Conservation (phyloP, 495 filamentous ascomycete species). For the Penicillium arizonense region DNA sequence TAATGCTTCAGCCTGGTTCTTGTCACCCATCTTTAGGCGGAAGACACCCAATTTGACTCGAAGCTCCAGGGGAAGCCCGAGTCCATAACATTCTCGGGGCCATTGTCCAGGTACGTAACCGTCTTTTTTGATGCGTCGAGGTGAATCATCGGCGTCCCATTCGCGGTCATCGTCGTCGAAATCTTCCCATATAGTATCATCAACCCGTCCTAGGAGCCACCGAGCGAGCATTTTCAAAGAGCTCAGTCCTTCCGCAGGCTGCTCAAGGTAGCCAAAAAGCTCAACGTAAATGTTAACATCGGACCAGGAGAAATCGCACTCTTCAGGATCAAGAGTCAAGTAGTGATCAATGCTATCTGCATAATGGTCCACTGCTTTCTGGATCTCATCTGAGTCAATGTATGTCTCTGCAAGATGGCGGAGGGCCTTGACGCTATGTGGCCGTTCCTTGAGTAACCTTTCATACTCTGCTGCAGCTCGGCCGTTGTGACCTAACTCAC, state of each 20-base stretch:
- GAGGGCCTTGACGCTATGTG: conserved; percentile 60
- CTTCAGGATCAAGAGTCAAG: conserved; percentile 44
- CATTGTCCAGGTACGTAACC: conserved; percentile 56
- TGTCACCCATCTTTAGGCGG: conserved; percentile 61
- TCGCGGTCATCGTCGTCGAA: conserved; percentile 79
- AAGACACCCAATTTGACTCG: conserved; percentile 84
- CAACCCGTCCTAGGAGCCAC: conserved; percentile 75
- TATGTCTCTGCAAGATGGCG: conserved; percentile 63
- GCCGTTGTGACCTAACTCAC: conserved; percentile 55
- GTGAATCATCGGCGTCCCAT: conserved; percentile 76
- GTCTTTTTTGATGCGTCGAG: conserved; percentile 57
- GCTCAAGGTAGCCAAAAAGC: conserved; percentile 62
- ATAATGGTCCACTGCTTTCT: conserved; percentile 61
- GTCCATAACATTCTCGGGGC: conserved; percentile 63
- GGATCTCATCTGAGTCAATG: conserved; percentile 56
- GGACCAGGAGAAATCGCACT: conserved; percentile 69
- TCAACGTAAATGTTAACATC: conserved; percentile 84
- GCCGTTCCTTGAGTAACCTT: conserved; percentile 54
- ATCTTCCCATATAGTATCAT: conserved; percentile 79
- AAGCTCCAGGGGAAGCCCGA: conserved; percentile 76
- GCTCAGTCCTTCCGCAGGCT: conserved; percentile 61
- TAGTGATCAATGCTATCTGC: conserved; percentile 56
- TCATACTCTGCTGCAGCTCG: conserved; percentile 63
- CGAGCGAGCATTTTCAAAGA: conserved; percentile 69
- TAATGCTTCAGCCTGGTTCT: conserved; percentile 70